A percentile compares a stretch with the other conserved stretches of the same genome.
These are phyloP conservation scores for Botrytis squamosa DNA, from an alignment of 2,329 filamentous ascomycete genomes.

Conservation along the genomic window DNA sequence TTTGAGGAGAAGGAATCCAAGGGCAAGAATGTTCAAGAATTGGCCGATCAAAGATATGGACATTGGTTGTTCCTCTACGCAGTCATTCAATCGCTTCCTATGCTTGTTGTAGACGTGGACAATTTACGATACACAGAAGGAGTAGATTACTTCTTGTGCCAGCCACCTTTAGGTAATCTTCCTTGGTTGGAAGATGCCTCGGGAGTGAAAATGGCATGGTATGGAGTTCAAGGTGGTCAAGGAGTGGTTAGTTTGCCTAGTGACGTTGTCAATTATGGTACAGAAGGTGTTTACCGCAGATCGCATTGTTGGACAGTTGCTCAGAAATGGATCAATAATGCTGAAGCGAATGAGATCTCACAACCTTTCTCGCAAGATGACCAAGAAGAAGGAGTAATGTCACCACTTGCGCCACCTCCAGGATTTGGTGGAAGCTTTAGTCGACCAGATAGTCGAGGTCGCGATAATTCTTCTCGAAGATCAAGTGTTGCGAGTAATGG, in stretches of 20 bases:
- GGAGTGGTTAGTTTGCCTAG: conserved; percentile 61
- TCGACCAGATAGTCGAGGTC: conserved; percentile 26
- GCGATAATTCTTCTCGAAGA: conserved; percentile 20
- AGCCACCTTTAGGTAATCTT: conserved; percentile 67
- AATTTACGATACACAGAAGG: conserved; percentile 66
- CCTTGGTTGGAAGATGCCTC: conserved; percentile 68
- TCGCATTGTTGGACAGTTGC: conserved; percentile 69
- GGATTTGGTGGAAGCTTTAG: conserved; percentile 31
- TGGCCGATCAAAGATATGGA: conserved; percentile 69
- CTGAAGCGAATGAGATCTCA: neutral
- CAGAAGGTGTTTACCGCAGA: conserved; percentile 66
- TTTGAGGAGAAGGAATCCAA: conserved; percentile 69
- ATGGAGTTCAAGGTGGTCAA: conserved; percentile 66
- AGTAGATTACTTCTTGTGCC: conserved; percentile 80
- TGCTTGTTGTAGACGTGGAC: conserved; percentile 74
- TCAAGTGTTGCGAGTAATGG: conserved; percentile 19
- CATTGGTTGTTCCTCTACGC: conserved; percentile 82
- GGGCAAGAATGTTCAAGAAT: conserved; percentile 62
- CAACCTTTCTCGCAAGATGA: neutral
- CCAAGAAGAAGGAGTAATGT: conserved; percentile 20
- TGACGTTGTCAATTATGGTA: conserved; percentile 60
- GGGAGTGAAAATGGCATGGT: conserved; percentile 67
- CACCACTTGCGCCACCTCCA: conserved; percentile 34
- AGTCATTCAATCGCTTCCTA: conserved; percentile 72
- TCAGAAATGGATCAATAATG: conserved; percentile 51